Conservation (phyloP, 495 filamentous ascomycete genomes). For the Staphylotrichum tortipilum region DNA sequence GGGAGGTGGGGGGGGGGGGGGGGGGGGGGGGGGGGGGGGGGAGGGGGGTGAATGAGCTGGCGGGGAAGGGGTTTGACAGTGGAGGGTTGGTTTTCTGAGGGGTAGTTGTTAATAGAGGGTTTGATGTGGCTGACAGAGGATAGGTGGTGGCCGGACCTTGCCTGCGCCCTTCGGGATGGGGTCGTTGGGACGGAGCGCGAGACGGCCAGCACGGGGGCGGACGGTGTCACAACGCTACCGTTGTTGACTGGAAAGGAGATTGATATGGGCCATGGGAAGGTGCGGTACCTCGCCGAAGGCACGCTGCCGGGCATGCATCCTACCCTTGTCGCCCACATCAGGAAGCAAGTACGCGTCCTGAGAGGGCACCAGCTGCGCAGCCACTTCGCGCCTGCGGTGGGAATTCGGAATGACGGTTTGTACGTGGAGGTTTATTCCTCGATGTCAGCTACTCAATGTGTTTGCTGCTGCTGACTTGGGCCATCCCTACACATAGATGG, state of each 20-base stretch:
- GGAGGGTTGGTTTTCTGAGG: background rate
- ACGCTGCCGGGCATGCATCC: slow-evolving; percentile 27
- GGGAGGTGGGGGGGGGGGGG: no score
- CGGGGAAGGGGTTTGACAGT: no score
- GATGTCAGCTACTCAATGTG: no score
- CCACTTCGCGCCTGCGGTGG: slow-evolving; percentile 35
- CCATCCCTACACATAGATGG: slow-evolving; percentile 16
- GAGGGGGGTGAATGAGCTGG: no score
- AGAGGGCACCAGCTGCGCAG: slow-evolving; percentile 36
- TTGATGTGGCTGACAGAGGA: background rate
- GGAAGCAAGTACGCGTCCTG: slow-evolving; percentile 36
- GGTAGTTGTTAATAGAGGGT: no score
- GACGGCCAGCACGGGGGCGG: slow-evolving; percentile 27
- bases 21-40: no score
- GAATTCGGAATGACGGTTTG: slow-evolving; percentile 45
- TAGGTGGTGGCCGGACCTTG: slow-evolving; percentile 44
- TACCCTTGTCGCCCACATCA: slow-evolving; percentile 29
- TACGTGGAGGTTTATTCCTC: slow-evolving; percentile 26
- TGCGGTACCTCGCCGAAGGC: slow-evolving; percentile 31
- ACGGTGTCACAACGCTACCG: slow-evolving; percentile 30
- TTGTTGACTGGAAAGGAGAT: slow-evolving; percentile 39
- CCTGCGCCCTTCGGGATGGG: slow-evolving; percentile 40
- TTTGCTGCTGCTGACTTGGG: slow-evolving; percentile 8
- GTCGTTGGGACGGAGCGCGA: slow-evolving; percentile 31
- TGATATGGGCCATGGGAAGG: slow-evolving; percentile 13